phyloP scores from a whole-genome alignment of 176 grass and related monocot species.

The Areca catechu region DNA sequence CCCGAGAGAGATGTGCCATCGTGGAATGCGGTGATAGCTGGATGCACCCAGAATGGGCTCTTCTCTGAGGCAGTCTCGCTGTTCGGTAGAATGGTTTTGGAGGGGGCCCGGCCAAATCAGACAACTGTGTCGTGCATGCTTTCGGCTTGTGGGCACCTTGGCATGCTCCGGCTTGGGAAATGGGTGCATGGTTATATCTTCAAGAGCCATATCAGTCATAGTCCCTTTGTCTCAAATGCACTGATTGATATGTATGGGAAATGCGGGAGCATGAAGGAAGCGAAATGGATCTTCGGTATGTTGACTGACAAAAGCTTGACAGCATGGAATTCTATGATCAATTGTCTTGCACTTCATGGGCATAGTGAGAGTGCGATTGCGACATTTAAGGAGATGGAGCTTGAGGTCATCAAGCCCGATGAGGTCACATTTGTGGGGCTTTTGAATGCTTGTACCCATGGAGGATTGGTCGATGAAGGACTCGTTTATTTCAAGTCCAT shows the following conservation, averaged over 20 bases:
- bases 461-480: conserved; percentile 58
- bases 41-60: conserved; percentile 53
- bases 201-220: conserved; percentile 40
- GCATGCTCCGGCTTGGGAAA: conserved; percentile 62
- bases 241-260: conserved; percentile 85
- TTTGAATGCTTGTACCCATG: conserved; percentile 72
- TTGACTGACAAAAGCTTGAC: conserved; percentile 40
- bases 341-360: conserved; percentile 57
- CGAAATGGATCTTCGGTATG: conserved; percentile 49
- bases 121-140: conserved; percentile 54
- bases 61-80: conserved; percentile 40
- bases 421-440: conserved; percentile 67
- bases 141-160: conserved; percentile 60
- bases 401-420: conserved; percentile 40
- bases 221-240: conserved; percentile 47
- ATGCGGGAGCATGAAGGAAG: conserved; percentile 58
- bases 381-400: conserved; percentile 37
- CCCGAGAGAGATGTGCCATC: conserved; percentile 58
- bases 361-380: conserved; percentile 29
- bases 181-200: conserved; percentile 48
- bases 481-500: conserved; percentile 48
- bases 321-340: conserved; percentile 76
- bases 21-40: conserved; percentile 65
- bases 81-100: conserved; percentile 46
- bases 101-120: conserved; percentile 37